These are phyloP conservation scores for Spiraea crenata DNA, from an alignment of 331 rosid species.

Conservation along the genomic window DNA sequence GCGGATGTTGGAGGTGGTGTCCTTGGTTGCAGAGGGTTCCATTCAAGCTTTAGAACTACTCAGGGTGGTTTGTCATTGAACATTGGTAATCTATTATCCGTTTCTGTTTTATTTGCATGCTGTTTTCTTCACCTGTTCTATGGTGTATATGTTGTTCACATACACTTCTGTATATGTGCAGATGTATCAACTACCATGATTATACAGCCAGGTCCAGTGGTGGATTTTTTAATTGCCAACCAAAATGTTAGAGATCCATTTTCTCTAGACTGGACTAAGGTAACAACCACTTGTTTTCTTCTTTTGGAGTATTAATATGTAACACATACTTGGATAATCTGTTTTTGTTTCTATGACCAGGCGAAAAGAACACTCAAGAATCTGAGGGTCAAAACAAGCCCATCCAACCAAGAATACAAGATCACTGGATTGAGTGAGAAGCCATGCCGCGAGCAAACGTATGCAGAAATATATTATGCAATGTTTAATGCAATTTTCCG, in stretches of 20 bases:
- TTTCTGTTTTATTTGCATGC: background rate
- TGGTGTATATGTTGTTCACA: background rate
- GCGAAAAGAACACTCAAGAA: conserved; percentile 76
- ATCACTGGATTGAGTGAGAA: conserved; percentile 81
- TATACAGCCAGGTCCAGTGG: conserved; percentile 83
- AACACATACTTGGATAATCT: background rate
- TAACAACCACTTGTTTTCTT: conserved; percentile 20
- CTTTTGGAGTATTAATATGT: background rate
- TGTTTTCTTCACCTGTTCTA: background rate
- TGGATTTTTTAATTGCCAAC: conserved; percentile 71
- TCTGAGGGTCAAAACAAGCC: conserved; percentile 64
- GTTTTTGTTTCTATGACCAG: conserved; percentile 33
- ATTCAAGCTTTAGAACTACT: conserved; percentile 86
- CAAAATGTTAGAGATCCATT: conserved; percentile 74
- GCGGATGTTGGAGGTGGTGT: conserved; percentile 89
- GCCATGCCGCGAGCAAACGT: conserved; percentile 73
- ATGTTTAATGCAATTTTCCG: background rate
- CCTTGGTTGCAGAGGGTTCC: conserved; percentile 85
- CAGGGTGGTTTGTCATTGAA: conserved; percentile 85
- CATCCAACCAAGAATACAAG: conserved; percentile 71
- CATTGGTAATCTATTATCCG: conserved; percentile 44
- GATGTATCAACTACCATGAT: conserved; percentile 97
- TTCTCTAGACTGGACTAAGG: conserved; percentile 82
- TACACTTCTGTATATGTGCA: conserved; percentile 18
- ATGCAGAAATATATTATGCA: background rate